Evolutionary conservation across 2,329 filamentous ascomycete genomes (phyloP).

Genomic region (Pseudogymnoascus sp.): DNA sequence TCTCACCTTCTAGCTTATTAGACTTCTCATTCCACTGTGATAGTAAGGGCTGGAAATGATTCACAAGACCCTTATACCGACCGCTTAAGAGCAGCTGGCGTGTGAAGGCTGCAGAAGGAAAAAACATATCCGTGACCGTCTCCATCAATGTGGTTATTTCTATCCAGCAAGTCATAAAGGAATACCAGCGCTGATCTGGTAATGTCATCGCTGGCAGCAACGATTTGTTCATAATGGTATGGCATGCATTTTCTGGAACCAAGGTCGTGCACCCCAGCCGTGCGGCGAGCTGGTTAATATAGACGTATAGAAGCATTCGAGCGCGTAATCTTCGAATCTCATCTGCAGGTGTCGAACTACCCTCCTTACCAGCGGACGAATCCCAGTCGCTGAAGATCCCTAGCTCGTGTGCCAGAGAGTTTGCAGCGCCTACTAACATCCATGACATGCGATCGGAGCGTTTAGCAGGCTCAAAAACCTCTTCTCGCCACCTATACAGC

Average conservation of each 20-base stretch:
- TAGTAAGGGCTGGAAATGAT: slow-evolving; percentile 35
- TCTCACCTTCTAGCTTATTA: slow-evolving; percentile 12
- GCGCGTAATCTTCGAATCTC: slow-evolving; percentile 28
- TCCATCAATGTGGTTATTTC: slow-evolving; percentile 39
- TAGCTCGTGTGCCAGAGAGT: slow-evolving; percentile 43
- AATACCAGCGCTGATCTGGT: slow-evolving; percentile 38
- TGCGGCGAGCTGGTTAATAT: slow-evolving; percentile 43
- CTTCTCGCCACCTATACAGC: slow-evolving; percentile 28
- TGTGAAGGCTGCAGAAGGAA: slow-evolving; percentile 35
- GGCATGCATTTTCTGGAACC: slow-evolving; percentile 37
- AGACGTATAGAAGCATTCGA: slow-evolving; percentile 35
- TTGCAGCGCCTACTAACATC: slow-evolving; percentile 47
- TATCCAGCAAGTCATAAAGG: slow-evolving; percentile 44
- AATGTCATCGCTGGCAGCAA: slow-evolving; percentile 15
- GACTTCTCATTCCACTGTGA: slow-evolving; percentile 32
- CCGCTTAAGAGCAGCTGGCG: slow-evolving; percentile 36
- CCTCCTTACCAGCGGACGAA: slow-evolving; percentile 19
- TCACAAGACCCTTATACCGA: slow-evolving; percentile 40
- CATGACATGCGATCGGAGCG: slow-evolving; percentile 51
- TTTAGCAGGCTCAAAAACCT: slow-evolving; percentile 43
- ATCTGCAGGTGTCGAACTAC: slow-evolving; percentile 16
- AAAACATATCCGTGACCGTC: slow-evolving; percentile 44
- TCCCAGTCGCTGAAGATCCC: slow-evolving; percentile 39
- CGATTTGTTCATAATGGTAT: slow-evolving; percentile 32
- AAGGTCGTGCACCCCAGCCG: slow-evolving; percentile 42